A percentile compares a stretch with the other conserved stretches of the same genome.
Evolutionary conservation across 345 rosid genomes (phyloP).

Genomic region (Gossypium longicalyx): DNA sequence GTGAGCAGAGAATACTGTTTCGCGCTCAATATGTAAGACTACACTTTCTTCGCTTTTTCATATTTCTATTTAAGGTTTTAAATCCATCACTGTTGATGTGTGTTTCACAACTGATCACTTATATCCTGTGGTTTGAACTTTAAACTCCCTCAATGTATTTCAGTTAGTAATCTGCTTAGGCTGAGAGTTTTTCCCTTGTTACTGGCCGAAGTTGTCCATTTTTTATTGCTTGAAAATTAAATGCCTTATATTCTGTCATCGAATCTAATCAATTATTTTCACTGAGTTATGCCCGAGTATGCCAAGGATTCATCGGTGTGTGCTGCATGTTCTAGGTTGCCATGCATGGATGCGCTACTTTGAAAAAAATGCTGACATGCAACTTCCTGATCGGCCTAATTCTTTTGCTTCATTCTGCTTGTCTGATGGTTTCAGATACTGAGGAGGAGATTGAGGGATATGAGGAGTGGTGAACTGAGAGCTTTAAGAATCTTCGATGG

Average conservation of each 20-base stretch:
- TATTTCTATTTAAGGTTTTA: background rate
- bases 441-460: slow-evolving; percentile 77
- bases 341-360: background rate
- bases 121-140: background rate
- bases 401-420: background rate
- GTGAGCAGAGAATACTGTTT: slow-evolving; percentile 80
- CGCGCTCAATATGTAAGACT: slow-evolving; percentile 83
- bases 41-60: background rate
- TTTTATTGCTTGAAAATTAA: background rate
- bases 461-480: slow-evolving; percentile 81
- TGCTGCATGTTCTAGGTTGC: background rate
- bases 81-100: background rate
- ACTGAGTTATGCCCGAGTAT: background rate
- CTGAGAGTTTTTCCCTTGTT: background rate
- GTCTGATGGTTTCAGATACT: slow-evolving; percentile 50
- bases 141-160: background rate
- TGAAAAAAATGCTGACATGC: background rate
- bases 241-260: background rate
- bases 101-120: background rate
- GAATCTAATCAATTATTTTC: background rate
- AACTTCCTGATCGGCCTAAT: background rate
- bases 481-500: slow-evolving; percentile 68
- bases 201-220: background rate
- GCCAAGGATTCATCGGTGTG: background rate
- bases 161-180: slow-evolving; percentile 2